Percentiles rank a stretch among this genome's conserved stretches.
Evolutionary conservation across 2,329 filamentous ascomycete species (phyloP).

Genomic region (Colletotrichum costaricense): DNA sequence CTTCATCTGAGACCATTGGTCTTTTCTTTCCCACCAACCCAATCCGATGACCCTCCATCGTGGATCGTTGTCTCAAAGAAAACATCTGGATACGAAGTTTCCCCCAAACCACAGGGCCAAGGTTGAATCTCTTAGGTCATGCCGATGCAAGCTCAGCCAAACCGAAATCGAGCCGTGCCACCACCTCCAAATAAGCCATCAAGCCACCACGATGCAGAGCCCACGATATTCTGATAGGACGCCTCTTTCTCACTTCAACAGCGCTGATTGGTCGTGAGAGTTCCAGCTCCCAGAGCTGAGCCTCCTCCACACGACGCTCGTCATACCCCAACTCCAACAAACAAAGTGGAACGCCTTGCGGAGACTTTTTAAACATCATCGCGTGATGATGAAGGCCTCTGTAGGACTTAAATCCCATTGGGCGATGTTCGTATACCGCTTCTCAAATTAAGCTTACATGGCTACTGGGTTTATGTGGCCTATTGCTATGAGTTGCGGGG

Average conservation of each 20-base stretch:
- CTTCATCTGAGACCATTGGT: background rate
- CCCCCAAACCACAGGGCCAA: background rate
- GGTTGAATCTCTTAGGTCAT: background rate
- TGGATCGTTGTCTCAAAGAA: background rate
- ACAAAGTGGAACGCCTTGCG: background rate
- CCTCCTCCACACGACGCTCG: constrained; percentile 18
- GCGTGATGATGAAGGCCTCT: background rate
- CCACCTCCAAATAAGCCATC: background rate
- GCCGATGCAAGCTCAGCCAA: background rate
- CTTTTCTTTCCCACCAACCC: background rate
- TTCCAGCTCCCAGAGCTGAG: constrained; percentile 18
- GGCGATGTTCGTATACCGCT: background rate
- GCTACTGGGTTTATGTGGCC: background rate
- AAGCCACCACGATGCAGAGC: background rate
- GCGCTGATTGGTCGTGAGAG: background rate
- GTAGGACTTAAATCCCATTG: accelerated
- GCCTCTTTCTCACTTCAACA: background rate
- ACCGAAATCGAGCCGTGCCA: background rate
- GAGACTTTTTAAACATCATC: background rate
- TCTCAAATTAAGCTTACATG: background rate
- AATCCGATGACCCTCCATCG: background rate
- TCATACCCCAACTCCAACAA: background rate
- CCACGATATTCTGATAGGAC: background rate
- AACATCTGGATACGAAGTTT: background rate
- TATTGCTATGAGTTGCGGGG: background rate